phyloP scores from a whole-genome alignment of 2,329 filamentous ascomycete species.

The Ophiostoma populinum region DNA sequence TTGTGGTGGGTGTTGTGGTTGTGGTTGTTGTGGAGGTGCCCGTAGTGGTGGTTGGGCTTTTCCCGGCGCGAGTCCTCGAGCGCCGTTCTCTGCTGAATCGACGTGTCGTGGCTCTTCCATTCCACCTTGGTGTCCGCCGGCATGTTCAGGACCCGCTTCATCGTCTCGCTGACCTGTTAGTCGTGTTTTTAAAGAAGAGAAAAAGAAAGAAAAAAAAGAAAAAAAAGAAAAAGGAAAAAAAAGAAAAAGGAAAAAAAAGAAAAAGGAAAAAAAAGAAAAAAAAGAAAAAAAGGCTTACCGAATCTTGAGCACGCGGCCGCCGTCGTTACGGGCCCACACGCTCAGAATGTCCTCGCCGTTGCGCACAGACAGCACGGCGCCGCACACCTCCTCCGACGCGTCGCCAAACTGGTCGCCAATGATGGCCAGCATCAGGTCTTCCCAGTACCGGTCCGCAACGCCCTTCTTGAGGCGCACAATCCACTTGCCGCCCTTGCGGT shows the following conservation, averaged over 20 bases:
- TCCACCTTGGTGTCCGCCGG: conserved; percentile 79
- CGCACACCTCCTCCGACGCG: conserved; percentile 84
- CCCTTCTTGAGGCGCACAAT: conserved; percentile 94
- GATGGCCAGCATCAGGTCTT: conserved; percentile 77
- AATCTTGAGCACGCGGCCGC: conserved; percentile 88
- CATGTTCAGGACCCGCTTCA: conserved; percentile 77
- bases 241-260: background rate
- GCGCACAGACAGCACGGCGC: conserved; percentile 81
- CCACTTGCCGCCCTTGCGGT: conserved; percentile 94
- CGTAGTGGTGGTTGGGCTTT: conserved; percentile 39
- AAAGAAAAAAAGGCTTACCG: conserved; percentile 38
- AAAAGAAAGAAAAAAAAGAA: conserved; percentile 2
- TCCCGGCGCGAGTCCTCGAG: conserved; percentile 87
- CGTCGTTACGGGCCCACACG: conserved; percentile 92
- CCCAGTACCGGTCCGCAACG: conserved; percentile 91
- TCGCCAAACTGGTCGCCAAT: conserved; percentile 90
- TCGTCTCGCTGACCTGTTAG: conserved; percentile 53
- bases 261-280: conserved; percentile 1
- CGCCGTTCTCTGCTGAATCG: conserved; percentile 77
- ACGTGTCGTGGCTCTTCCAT: conserved; percentile 93
- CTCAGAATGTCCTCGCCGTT: conserved; percentile 95
- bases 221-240: conserved; percentile 45
- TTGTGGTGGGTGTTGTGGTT: conserved; percentile 13
- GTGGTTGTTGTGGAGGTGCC: conserved; percentile 18
- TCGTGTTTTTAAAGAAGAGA: background rate